Evolutionary conservation across 2,329 filamentous ascomycete genomes (phyloP).

Genomic region (Cryphonectria radicalis): DNA sequence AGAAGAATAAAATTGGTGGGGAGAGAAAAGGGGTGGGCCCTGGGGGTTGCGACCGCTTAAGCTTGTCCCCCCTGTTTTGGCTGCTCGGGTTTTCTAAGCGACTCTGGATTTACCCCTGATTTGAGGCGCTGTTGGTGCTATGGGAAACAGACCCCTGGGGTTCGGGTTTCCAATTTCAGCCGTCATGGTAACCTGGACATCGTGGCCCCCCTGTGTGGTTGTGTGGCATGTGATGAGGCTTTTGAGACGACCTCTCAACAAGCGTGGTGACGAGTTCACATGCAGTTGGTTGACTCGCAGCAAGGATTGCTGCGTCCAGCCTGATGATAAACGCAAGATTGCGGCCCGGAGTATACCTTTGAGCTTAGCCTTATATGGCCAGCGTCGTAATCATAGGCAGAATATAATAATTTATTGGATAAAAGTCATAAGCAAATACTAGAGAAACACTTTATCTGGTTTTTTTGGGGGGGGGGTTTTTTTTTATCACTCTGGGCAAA

Average conservation of each 20-base stretch:
- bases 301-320: background rate
- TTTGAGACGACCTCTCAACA: background rate
- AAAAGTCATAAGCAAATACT: no score
- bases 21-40: no score
- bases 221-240: background rate
- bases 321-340: background rate
- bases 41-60: background rate
- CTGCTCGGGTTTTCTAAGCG: background rate
- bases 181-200: background rate
- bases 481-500: background rate
- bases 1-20: no score
- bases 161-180: background rate
- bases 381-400: background rate
- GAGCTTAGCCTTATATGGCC: background rate
- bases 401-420: no score
- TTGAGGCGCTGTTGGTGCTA: background rate
- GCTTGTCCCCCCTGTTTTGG: background rate
- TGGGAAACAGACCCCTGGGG: background rate
- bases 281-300: background rate
- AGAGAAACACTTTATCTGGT: no score
- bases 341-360: background rate
- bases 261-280: background rate
- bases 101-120: background rate
- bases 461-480: no score
- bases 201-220: background rate